These are phyloP conservation scores for Hippophae gyantsensis DNA, from an alignment of 306 rosid genomes.

Conservation along the genomic window DNA sequence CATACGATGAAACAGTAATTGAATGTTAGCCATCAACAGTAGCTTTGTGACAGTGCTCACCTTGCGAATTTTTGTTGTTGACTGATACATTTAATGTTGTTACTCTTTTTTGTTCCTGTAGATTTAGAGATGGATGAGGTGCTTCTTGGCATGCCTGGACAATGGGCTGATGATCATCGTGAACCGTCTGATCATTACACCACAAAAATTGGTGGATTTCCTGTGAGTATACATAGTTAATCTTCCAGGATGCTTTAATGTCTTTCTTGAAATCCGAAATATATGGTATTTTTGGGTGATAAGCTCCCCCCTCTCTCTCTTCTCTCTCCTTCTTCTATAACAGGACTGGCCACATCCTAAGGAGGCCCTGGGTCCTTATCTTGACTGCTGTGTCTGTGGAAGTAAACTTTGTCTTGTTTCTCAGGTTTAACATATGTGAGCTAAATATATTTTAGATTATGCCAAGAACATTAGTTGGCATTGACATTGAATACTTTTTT, in stretches of 20 bases:
- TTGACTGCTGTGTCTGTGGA: conserved; percentile 46
- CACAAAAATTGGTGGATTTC: conserved; percentile 75
- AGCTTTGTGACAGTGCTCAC: no score
- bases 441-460: background rate
- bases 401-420: conserved; percentile 46
- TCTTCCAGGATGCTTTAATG: background rate
- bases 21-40: no score
- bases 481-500: conserved; percentile 1
- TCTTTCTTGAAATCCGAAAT: background rate
- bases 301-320: background rate
- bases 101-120: background rate
- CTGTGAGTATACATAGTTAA: conserved; percentile 38
- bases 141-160: conserved; percentile 72
- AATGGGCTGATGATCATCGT: conserved; percentile 50
- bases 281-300: background rate
- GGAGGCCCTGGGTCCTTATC: conserved; percentile 24
- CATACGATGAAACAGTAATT: no score
- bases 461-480: background rate
- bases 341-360: conserved; percentile 68
- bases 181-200: conserved; percentile 67
- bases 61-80: no score
- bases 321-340: conserved; percentile 1
- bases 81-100: no score
- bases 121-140: conserved; percentile 29
- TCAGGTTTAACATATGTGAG: conserved; percentile 33